Evolutionary conservation across 2,329 filamentous ascomycete species (phyloP), one percentile per base, ranked within the genome.

Genomic region (Calycina herbarum): DNA sequence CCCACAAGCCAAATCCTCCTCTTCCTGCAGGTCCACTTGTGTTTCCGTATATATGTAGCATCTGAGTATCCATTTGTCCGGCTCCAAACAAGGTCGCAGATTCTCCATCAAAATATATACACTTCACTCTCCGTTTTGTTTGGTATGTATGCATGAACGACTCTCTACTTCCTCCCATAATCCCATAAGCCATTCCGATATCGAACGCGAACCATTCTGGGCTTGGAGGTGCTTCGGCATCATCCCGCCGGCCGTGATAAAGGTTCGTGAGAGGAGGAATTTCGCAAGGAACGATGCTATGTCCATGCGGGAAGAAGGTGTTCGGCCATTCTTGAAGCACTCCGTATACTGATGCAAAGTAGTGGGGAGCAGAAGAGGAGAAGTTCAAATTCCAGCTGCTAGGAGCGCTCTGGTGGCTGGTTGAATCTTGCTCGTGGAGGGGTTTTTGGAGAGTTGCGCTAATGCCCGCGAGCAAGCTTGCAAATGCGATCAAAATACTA

Each of bases 151-250:
- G 75, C 75, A 84, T 75, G 65, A 79, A 78, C 8, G 79, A 81
- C 61, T 80, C 73, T 40, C 78, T 75, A 29, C 76, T 75, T 0
- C 74, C 74, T 24, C 82, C 82, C 78, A 83, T 83, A 67, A 85
- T 84, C 5, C 80, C 80, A 68, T 84, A 84, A n/a, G 81, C 77
- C 82, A 84, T 84, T 64, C 81, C 81, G 51, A 81, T 74, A 70
- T 84, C 82, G 68, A 85, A 81, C 5, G 82, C 80, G 27, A 84
- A 74, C 82, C 82, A 85, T 73, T 85, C 82, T 13, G 82, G 82
- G 63, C 78, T 82, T 17, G 80, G 78, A 3, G 81, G 79, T 3
- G 77, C 67, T 5, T 79, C 72, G 11, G 63, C 73, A 66, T 82
- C 80, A 66, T 82, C 80, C 67, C 73, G 74, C 54, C 81, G 74